Percentiles rank a stretch among this genome's conserved stretches.
Evolutionary conservation across 2,329 filamentous ascomycete species (phyloP).

Genomic region (Epicoccum sorghinum): DNA sequence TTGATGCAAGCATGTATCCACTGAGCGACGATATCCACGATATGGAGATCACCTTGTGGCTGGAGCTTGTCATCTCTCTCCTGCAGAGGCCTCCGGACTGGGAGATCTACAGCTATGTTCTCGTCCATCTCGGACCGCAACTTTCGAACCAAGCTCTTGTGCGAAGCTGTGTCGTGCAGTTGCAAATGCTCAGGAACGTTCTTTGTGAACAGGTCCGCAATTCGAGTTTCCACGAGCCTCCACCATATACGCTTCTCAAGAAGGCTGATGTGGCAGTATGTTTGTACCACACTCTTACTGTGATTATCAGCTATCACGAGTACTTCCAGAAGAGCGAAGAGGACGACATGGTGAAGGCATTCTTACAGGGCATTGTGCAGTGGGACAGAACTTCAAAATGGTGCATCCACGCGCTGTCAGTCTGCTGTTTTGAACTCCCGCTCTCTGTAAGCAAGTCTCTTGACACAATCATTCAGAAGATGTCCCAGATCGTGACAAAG

Average conservation of each 20-base stretch:
- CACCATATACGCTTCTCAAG: slow-evolving; percentile 76
- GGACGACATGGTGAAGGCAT: slow-evolving; percentile 85
- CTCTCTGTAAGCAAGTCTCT: slow-evolving; percentile 84
- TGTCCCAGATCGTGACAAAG: slow-evolving; percentile 96
- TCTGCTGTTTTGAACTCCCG: slow-evolving; percentile 94
- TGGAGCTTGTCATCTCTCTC: slow-evolving; percentile 78
- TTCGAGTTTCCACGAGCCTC: slow-evolving; percentile 81
- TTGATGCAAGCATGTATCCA: slow-evolving; percentile 45
- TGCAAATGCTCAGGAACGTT: slow-evolving; percentile 75
- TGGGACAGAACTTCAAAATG: slow-evolving; percentile 88
- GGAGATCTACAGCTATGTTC: slow-evolving; percentile 90
- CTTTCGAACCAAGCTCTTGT: slow-evolving; percentile 90
- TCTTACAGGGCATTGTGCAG: slow-evolving; percentile 81
- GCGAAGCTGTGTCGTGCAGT: slow-evolving; percentile 71
- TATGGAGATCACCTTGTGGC: slow-evolving; percentile 64
- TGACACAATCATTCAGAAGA: slow-evolving; percentile 85
- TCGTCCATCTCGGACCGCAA: slow-evolving; percentile 86
- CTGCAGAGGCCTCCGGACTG: slow-evolving; percentile 78
- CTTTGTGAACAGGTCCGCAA: slow-evolving; percentile 83
- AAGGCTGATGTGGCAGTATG: slow-evolving; percentile 89
- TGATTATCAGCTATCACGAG: slow-evolving; percentile 88
- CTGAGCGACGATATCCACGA: slow-evolving; percentile 50
- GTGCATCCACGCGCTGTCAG: slow-evolving; percentile 92
- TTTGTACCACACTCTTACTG: slow-evolving; percentile 83
- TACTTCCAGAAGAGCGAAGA: slow-evolving; percentile 84